Evolutionary conservation across 257 asterid species (phyloP).

Genomic region (Solanum virginianum): DNA sequence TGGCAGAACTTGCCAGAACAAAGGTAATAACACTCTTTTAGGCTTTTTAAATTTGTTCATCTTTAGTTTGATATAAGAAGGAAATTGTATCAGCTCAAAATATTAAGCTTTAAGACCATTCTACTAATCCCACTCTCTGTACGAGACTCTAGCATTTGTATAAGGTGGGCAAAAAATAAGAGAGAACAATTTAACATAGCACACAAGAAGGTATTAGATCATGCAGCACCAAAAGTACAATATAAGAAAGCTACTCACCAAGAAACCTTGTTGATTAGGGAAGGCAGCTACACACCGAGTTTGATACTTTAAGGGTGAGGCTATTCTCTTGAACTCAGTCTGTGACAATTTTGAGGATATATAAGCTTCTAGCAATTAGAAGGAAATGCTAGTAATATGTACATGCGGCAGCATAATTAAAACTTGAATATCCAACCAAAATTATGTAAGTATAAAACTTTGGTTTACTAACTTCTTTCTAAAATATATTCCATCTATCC

Average conservation of each 20-base stretch:
- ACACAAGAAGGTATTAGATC: neutral
- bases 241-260: conserved; percentile 38
- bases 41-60: neutral
- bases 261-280: conserved; percentile 96
- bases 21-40: neutral
- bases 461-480: neutral
- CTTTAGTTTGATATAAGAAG: neutral
- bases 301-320: conserved; percentile 89
- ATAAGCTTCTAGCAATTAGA: neutral
- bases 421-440: neutral
- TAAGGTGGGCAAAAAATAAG: neutral
- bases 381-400: neutral
- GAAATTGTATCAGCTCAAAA: neutral
- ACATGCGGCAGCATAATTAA: neutral
- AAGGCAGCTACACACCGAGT: conserved; percentile 96
- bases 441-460: neutral
- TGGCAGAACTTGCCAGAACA: neutral
- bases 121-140: neutral
- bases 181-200: neutral
- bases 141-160: neutral
- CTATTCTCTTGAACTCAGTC: conserved; percentile 83
- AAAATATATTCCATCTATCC: neutral
- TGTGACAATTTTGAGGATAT: conserved; percentile 9
- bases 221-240: neutral
- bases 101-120: neutral